Evolutionary conservation across 306 rosid genomes (phyloP), one percentile per base, ranked within the genome.

Genomic region (Aeschynomene evenia): DNA sequence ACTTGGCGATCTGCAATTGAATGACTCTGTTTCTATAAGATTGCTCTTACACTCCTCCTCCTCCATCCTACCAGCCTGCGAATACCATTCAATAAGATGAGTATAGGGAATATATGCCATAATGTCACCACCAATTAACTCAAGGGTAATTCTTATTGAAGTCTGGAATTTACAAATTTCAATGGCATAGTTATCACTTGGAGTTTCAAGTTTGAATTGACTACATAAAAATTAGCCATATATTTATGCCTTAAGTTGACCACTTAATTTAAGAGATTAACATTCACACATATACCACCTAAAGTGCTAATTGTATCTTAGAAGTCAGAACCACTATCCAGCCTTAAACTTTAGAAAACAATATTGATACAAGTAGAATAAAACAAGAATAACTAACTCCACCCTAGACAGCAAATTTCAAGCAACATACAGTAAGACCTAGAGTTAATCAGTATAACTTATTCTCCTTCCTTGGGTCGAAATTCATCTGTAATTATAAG

Each of bases 1-100:
- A 84, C 96, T 87, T 22, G 87, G 89, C 72, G 83, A 82, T 54
- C 89, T 79, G 39, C 77, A 49, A 63, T 66, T 71, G 23, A 64
- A 65, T 33, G 56, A 62, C 31, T 68, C 78, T 63, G 79, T 58
- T 34, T 83, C 88, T 49, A 63, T 39, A 26, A 29, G 77, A 68
- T 55, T 72, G 75, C 70, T 86, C 45, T 79, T 76, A 28, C 63
- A 70, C 34, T 62, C 77, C 16, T 85, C 83, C 65, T 65, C 48
- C 78, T 45, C 15, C 15, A 40, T 78, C 77, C n/a, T n/a, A 67
- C 64, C 56, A 9, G 45, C 78, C 91, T 87, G 86, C 53, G 65
- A 60, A 72, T 66, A 23, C 29, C 7, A 49, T 49, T 26, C 55
- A 33, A 21, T 67, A 37, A 19, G 77, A 76, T 28, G 20, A 68